phyloP scores from a whole-genome alignment of 2,329 filamentous ascomycete genomes.

The Pseudogymnoascus sp. region DNA sequence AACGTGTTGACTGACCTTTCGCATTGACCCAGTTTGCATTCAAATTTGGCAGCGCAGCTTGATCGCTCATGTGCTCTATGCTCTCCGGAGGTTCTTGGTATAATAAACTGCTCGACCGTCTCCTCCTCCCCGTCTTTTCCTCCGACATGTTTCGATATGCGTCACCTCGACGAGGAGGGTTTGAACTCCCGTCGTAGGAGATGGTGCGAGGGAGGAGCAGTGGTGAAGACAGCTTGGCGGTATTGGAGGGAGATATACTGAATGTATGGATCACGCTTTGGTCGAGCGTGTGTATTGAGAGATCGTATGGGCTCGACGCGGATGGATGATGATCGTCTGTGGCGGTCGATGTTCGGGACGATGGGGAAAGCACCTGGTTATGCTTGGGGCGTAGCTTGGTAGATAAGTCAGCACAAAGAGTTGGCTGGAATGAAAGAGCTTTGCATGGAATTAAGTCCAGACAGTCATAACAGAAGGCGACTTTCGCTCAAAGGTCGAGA shows the following conservation, averaged over 20 bases:
- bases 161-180: slow-evolving; percentile 54
- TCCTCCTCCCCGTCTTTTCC: slow-evolving; percentile 65
- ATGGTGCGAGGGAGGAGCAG: slow-evolving; percentile 81
- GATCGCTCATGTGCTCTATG: slow-evolving; percentile 94
- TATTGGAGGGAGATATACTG: slow-evolving; percentile 44
- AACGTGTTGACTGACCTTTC: slow-evolving; percentile 62
- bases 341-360: background rate
- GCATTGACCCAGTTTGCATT: slow-evolving; percentile 99
- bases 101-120: slow-evolving; percentile 94
- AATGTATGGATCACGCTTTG: slow-evolving; percentile 18
- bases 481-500: background rate
- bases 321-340: background rate
- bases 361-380: background rate
- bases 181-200: slow-evolving; percentile 80
- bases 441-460: background rate
- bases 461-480: slow-evolving; percentile 1
- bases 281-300: background rate
- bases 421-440: background rate
- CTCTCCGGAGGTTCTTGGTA: slow-evolving; percentile 96
- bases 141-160: slow-evolving; percentile 45
- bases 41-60: slow-evolving; percentile 86
- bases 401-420: background rate
- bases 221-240: slow-evolving; percentile 93
- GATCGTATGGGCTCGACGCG: background rate
- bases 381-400: background rate